These are phyloP conservation scores for Solanum clarkiae DNA, from an alignment of 257 asterid species.

Conservation along the genomic window DNA sequence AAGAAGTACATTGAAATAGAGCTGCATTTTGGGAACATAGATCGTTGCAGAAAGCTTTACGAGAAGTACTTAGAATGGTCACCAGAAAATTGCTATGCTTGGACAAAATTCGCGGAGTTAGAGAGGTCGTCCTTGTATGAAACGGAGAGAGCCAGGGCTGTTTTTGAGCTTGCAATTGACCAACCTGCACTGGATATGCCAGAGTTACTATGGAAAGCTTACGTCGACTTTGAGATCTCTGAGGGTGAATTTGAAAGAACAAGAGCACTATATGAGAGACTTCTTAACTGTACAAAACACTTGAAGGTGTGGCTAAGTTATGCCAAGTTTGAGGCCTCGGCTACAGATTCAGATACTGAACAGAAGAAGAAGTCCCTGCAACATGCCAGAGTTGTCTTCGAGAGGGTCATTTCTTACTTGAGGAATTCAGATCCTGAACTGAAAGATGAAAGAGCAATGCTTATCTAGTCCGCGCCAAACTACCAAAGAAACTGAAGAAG, in stretches of 20 bases:
- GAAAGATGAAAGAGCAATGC: no score
- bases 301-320: no score
- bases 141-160: not conserved
- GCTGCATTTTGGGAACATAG: not conserved
- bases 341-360: no score
- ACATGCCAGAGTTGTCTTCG: no score
- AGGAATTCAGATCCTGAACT: no score
- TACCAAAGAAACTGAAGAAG: not conserved
- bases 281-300: not conserved
- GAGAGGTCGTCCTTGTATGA: not conserved
- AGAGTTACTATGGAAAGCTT: not conserved
- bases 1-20: not conserved
- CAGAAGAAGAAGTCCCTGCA: no score
- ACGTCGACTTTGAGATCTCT: not conserved
- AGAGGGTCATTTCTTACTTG: no score
- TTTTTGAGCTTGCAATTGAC: not conserved
- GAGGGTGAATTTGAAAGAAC: not conserved
- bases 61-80: not conserved
- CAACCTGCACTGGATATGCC: not conserved
- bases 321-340: no score
- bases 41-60: not conserved
- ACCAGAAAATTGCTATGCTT: not conserved
- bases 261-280: not conserved
- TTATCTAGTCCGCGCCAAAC: no score
- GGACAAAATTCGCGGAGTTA: not conserved